Evolutionary conservation across 2,329 filamentous ascomycete species (phyloP).

Genomic region (Ramichloridium luteum): DNA sequence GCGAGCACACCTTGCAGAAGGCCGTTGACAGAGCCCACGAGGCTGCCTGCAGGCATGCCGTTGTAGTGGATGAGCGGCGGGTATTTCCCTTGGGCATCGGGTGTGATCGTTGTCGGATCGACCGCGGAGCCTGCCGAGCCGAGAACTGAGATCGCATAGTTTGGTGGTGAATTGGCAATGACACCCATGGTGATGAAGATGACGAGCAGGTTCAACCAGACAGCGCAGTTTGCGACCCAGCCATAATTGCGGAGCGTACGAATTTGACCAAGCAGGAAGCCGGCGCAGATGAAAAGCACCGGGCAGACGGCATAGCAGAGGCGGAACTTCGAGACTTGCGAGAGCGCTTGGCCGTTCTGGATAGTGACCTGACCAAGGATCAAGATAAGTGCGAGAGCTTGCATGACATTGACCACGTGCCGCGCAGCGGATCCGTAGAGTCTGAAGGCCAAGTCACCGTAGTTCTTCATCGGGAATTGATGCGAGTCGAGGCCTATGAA

Average conservation of each 20-base stretch:
- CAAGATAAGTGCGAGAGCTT: conserved; percentile 33
- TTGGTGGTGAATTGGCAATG: conserved; percentile 41
- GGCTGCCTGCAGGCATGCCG: conserved; percentile 8
- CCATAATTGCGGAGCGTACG: conserved; percentile 43
- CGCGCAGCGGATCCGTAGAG: conserved; percentile 28
- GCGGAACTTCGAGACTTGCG: conserved; percentile 35
- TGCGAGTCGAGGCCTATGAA: conserved; percentile 30
- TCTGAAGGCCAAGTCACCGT: conserved; percentile 32
- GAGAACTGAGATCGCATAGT: conserved; percentile 18
- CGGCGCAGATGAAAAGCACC: conserved; percentile 34
- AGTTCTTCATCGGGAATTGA: conserved; percentile 30
- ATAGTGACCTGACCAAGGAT: conserved; percentile 43
- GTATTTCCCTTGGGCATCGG: conserved; percentile 7
- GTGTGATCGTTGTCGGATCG: conserved; percentile 26
- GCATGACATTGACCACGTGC: conserved; percentile 28
- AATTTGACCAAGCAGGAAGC: conserved; percentile 44
- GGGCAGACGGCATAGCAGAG: conserved; percentile 42
- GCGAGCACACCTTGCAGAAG: conserved; percentile 14
- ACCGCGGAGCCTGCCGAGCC: conserved; percentile 14
- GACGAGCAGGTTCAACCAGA: conserved; percentile 44
- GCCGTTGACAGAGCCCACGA: conserved; percentile 15
- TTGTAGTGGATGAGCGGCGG: conserved; percentile 10
- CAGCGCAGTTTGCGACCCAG: conserved; percentile 43
- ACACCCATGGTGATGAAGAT: conserved; percentile 42
- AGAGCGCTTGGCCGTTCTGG: conserved; percentile 42